These are phyloP conservation scores for Discostella pseudostelligera DNA, from an alignment of 108 stramenopile genomes.

Conservation along the genomic window DNA sequence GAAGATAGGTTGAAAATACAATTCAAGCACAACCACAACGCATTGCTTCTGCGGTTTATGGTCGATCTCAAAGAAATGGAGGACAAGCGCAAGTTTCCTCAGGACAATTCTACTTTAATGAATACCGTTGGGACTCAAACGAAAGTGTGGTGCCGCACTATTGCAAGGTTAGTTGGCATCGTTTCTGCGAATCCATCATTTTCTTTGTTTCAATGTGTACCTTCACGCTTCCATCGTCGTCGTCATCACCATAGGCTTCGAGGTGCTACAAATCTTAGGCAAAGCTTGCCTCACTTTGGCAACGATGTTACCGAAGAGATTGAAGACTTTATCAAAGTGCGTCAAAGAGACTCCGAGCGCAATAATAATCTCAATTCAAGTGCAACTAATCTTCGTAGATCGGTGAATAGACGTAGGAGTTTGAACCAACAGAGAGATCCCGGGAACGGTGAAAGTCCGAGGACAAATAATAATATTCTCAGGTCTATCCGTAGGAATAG, in stretches of 20 bases:
- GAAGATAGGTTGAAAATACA: slow-evolving; percentile 71
- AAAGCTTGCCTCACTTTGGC: slow-evolving; percentile 34
- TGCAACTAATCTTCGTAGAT: background rate
- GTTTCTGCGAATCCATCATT: too few relatives aligned
- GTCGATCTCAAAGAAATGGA: slow-evolving; percentile 69
- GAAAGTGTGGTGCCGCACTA: slow-evolving; percentile 74
- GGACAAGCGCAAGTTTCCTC: slow-evolving; percentile 9
- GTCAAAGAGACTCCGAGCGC: slow-evolving; percentile 6
- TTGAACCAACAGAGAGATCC: background rate
- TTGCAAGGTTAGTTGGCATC: slow-evolving; percentile 43
- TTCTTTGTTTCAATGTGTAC: background rate
- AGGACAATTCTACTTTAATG: slow-evolving; percentile 28
- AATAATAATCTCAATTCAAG: background rate
- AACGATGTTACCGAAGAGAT: slow-evolving; percentile 18
- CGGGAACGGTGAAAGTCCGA: background rate
- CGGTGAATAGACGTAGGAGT: slow-evolving; percentile 1
- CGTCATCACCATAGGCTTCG: slow-evolving; percentile 9
- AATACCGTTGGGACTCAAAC: slow-evolving; percentile 55
- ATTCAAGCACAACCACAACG: slow-evolving; percentile 44
- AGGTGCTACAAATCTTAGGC: slow-evolving; percentile 21
- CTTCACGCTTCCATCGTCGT: slow-evolving; percentile 5
- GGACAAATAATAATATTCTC: too few relatives aligned
- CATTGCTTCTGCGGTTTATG: slow-evolving; percentile 70
- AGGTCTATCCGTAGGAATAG: background rate
- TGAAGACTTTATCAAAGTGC: slow-evolving; percentile 23